Base-by-base conservation (phyloP, 2,329 filamentous ascomycete genomes). In the Coleophoma cylindrospora region DNA sequence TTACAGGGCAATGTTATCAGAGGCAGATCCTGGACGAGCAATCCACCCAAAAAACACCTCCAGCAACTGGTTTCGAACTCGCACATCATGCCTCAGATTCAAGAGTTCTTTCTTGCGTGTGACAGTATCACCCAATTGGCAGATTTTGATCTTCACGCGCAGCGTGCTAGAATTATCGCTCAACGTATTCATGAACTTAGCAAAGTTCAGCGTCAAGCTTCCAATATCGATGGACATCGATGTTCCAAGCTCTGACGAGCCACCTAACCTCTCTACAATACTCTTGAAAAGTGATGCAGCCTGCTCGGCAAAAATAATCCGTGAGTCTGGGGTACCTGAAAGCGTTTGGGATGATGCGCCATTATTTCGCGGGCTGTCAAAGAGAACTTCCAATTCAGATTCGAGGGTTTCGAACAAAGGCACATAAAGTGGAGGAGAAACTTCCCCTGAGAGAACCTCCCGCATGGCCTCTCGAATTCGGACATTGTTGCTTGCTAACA, bases 41-140 rank as follows among this genome's bases (percentile, higher is more conserved):
- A 87, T 85, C 84, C 84, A 87, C 52, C 80, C 75, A 54, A 85
- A 85, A 34, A 86, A 80, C 51, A 82, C 81, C 61, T 86, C 83
- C 11, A 87, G 70, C 13, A 87, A 69, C 59, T 86, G 83, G 55
- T 87, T 87, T 48, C 84, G 72, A 58, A 86, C 84, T 27, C 82
- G 77, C 37, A 87, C 80, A 62, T 87, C 84, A 57, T 87, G 83
- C 46, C 84, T 75, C 11, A 87, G 68, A 57, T 86, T 87, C 40
- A 87, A 68, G 46, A 86, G 77, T 58, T 87, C 83, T 58, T 86
- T 87, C 56, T 83, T 77, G 63, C 77, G 79, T 12, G 78, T 83
- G 34, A 87, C 77, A 3, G 77, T 76, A 57, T 87, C 84, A 52
- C 78, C 84, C 8, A 87, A 66, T 57, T 86, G 81, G 58, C 84